These are phyloP conservation scores for Ogataea trehaloabstinens DNA, from an alignment of 805 yeast species.

Conservation along the genomic window DNA sequence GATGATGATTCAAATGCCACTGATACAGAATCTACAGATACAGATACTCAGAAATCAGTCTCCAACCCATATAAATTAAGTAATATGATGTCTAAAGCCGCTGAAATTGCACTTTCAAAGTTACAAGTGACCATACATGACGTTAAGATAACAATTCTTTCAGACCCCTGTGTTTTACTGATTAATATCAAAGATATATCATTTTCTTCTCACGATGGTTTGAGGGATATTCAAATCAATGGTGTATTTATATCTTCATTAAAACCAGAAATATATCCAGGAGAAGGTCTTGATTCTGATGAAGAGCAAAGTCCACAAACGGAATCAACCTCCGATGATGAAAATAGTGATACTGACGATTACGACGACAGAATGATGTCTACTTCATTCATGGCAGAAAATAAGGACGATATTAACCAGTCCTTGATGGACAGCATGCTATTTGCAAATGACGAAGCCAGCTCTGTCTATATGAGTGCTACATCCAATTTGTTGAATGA, in stretches of 20 bases:
- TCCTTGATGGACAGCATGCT: constrained; percentile 53
- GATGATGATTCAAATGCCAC: constrained; percentile 17
- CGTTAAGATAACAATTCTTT: constrained; percentile 45
- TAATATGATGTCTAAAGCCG: constrained; percentile 59
- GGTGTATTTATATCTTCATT: constrained; percentile 41
- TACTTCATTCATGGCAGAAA: constrained; percentile 31
- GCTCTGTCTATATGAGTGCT: constrained; percentile 82
- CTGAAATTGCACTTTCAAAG: constrained; percentile 64
- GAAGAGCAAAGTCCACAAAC: constrained; percentile 7
- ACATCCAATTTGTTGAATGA: constrained; percentile 45
- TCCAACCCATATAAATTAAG: constrained; percentile 39
- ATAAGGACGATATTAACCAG: constrained; percentile 29
- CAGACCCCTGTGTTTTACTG: constrained; percentile 41
- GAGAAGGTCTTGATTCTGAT: constrained; percentile 22
- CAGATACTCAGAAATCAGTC: constrained; percentile 1
- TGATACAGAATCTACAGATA: not conserved
- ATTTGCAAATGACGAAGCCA: constrained; percentile 66
- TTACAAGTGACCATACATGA: constrained; percentile 50
- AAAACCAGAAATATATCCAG: constrained; percentile 38
- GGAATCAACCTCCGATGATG: constrained; percentile 20
- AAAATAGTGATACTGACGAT: constrained; percentile 28
- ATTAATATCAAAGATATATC: constrained; percentile 31
- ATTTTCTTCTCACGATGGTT: constrained; percentile 44
- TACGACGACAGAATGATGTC: constrained; percentile 39
- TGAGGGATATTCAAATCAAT: constrained; percentile 38